Evolutionary conservation across 306 rosid species (phyloP), one percentile per base, ranked within the genome.

Genomic region (Inga laurina): DNA sequence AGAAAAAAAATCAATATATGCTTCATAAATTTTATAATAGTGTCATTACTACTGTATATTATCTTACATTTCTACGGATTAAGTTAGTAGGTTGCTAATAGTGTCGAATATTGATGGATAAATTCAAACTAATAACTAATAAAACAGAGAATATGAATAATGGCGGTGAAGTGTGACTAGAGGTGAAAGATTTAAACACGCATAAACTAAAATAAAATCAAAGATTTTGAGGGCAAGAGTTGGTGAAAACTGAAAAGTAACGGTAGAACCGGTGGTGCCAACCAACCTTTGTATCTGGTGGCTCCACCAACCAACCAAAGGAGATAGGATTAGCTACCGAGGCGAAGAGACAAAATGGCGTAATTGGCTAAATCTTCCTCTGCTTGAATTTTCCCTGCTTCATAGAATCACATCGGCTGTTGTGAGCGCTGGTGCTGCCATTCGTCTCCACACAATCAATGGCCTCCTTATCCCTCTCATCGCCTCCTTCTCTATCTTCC

Each of bases 381-480:
- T 8, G 34, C 34, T 70, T 41, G 48, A 45, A 45, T 10, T 45
- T 45, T 45, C 14, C 48, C 48, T 8, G 51, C 52, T 71, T 43
- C 56, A 11, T 10, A 10, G 37, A 44, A 43, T 71, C 37, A 12
- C 56, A 70, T 35, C 71, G n/a, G 11, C 45, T 35, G 24, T 35
- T 67, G 72, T 8, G 1, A 66, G 41, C 9, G 39, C 30, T 30
- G 2, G 71, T 2, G 43, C 14, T 14, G 71, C 32, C 43, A 32
- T 9, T 74, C 39, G 48, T 68, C 72, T 52, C 39, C 57, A 67
- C 72, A 27, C 76, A 76, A 75, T 51, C 87, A 52, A 93, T 94
- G 98, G 92, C 98, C 8, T 89, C 92, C 87, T 83, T 89, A 78
- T 91, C 93, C 75, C 87, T 92, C 77, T 64, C 91, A 51, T 85